A percentile compares a stretch with the other conserved stretches of the same genome.
These are phyloP conservation scores for Pythium apleroticum DNA, from an alignment of 352 stramenopile genomes.

Conservation along the genomic window DNA sequence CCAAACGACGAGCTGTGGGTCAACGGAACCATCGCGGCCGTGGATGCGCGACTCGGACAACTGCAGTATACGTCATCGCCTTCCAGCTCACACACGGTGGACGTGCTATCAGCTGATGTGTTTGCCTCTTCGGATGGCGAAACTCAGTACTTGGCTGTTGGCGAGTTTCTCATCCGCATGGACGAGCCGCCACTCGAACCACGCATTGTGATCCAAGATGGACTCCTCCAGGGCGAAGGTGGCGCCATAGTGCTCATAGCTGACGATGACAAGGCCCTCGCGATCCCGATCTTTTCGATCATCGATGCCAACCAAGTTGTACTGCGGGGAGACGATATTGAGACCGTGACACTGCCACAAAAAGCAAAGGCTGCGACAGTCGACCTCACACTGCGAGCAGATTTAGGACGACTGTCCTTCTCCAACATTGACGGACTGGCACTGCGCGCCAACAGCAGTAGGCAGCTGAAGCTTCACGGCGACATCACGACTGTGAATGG, in stretches of 20 bases:
- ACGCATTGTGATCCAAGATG: neutral
- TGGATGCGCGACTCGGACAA: slow-evolving; percentile 16
- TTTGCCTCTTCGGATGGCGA: neutral
- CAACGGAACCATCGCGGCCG: slow-evolving; percentile 28
- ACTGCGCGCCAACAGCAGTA: neutral
- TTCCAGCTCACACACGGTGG: neutral
- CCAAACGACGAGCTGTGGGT: slow-evolving; percentile 20
- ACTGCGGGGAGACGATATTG: no score
- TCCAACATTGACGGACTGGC: slow-evolving; percentile 3
- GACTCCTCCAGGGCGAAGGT: neutral
- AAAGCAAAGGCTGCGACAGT: neutral
- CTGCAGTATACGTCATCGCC: slow-evolving; percentile 9
- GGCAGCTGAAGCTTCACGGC: slow-evolving; percentile 8
- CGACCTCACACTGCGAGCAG: slow-evolving; percentile 1
- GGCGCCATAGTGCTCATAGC: neutral
- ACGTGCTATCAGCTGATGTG: slow-evolving; percentile 6
- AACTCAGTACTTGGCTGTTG: neutral
- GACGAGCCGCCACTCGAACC: slow-evolving; percentile 13
- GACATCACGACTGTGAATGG: slow-evolving; percentile 10
- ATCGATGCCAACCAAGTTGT: slow-evolving; percentile 16
- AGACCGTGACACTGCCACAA: neutral
- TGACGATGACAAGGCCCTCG: slow-evolving; percentile 1
- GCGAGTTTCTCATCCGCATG: slow-evolving; percentile 16
- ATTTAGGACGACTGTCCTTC: slow-evolving; percentile 8
- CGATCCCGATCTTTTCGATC: slow-evolving; percentile 9